These are phyloP conservation scores for Rhodotorula kratochvilovae DNA, from an alignment of 768 basidiomycete genomes.

Conservation along the genomic window DNA sequence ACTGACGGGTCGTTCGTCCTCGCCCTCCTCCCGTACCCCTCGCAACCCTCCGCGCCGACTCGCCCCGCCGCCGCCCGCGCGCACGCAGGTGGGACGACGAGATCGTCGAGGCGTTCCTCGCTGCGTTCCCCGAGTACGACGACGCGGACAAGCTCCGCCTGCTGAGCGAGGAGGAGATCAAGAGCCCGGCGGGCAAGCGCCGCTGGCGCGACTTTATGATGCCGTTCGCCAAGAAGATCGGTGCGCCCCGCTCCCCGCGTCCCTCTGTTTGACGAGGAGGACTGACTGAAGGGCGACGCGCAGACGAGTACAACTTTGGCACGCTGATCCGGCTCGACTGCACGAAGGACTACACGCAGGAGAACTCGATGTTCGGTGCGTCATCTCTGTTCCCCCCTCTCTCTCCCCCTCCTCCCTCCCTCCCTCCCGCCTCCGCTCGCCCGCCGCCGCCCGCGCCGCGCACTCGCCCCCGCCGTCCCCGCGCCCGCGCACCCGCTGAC, in stretches of 20 bases:
- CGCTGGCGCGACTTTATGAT: slow-evolving; percentile 85
- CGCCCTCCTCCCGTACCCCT: not conserved
- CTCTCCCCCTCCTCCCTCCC: no score
- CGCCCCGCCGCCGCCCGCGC: not conserved
- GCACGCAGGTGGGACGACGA: slow-evolving; percentile 73
- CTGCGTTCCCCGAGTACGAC: slow-evolving; percentile 75
- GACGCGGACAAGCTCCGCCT: slow-evolving; percentile 52
- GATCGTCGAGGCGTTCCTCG: slow-evolving; percentile 70
- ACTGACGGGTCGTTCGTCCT: not conserved
- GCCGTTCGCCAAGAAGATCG: slow-evolving; percentile 53
- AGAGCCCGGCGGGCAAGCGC: slow-evolving; percentile 78
- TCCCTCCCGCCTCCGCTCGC: no score
- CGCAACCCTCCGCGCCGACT: no score
- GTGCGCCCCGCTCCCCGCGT: slow-evolving; percentile 4
- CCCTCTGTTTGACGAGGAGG: no score
- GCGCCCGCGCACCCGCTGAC: not conserved
- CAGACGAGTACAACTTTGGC: slow-evolving; percentile 93
- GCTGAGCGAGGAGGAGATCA: slow-evolving; percentile 89
- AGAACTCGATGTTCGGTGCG: slow-evolving; percentile 89
- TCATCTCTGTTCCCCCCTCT: not conserved
- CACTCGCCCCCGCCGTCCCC: not conserved
- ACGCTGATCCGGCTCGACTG: slow-evolving; percentile 82
- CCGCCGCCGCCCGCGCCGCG: not conserved
- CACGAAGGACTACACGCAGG: slow-evolving; percentile 75
- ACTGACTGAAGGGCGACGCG: no score